Evolutionary conservation across 805 yeast genomes (phyloP).

Genomic region (Pachysolen tannophilus): DNA sequence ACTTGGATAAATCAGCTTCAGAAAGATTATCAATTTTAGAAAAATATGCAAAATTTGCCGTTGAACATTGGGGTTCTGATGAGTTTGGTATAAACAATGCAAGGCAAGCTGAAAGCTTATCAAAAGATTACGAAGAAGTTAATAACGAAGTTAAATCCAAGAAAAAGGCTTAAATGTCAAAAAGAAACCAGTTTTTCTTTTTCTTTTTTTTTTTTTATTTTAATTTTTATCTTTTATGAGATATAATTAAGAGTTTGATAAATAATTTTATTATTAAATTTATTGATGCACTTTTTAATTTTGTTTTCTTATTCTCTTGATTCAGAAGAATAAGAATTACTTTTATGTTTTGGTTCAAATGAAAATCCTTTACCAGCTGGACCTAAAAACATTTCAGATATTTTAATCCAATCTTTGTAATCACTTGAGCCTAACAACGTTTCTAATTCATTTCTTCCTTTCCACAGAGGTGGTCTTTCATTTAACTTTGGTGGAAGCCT

Average conservation of each 20-base stretch:
- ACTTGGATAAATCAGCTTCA: constrained; percentile 81
- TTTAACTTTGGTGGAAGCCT: constrained; percentile 81
- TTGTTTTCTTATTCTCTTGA: constrained; percentile 2
- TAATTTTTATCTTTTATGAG: no score
- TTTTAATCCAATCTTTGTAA: constrained; percentile 91
- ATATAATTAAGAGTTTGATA: no score
- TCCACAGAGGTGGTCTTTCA: constrained; percentile 92
- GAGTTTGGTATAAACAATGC: constrained; percentile 86
- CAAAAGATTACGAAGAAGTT: constrained; percentile 48
- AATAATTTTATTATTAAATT: no score
- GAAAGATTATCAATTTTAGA: constrained; percentile 77
- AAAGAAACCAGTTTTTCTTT: no score
- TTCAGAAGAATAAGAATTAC: constrained; percentile 63
- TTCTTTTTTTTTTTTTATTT: no score
- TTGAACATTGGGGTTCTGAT: constrained; percentile 97
- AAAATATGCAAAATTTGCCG: constrained; percentile 68
- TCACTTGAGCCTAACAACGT: constrained; percentile 80
- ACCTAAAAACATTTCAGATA: constrained; percentile 92
- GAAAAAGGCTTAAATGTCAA: not conserved
- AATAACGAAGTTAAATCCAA: constrained; percentile 2
- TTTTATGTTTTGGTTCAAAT: constrained; percentile 91
- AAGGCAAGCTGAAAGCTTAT: constrained; percentile 68
- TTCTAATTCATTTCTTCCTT: constrained; percentile 88
- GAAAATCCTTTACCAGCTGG: constrained; percentile 68
- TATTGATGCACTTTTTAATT: not conserved